Evolutionary conservation across 2,329 filamentous ascomycete genomes (phyloP), one percentile per base, ranked within the genome.

Genomic region (Berkeleyomyces basicola): DNA sequence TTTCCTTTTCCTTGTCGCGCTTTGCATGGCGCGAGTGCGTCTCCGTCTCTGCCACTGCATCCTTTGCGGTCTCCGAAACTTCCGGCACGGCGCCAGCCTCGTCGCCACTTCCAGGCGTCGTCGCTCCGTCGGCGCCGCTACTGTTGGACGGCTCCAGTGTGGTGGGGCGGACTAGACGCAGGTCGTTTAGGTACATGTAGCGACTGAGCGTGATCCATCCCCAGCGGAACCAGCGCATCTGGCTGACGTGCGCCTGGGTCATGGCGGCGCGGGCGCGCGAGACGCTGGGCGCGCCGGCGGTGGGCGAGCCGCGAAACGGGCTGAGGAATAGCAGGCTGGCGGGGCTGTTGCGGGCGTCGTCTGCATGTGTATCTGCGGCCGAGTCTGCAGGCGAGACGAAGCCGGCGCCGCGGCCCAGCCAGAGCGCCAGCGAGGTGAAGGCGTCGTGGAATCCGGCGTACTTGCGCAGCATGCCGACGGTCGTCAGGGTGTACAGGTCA

Each of bases 141-240:
- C 55, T 3, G 55, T 53, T n/a, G 58, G 37, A 37, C 37, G 10
- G n/a, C 51, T 47, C 51, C 5, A 61, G 53, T 9, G 61, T 68
- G 65, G 72, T 69, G 11, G 53, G 59, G 64, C 74, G 74, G 67
- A 81, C 79, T 40, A 82, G 71, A 70, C 78, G 80, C 73, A 99
- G 71, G 72, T 97, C 91, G 73, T 99, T 99, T 40, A 97, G 81
- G 63, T 90, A 81, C 93, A 99, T 97, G 74, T 97, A 99, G 65
- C 93, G 79, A 69, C 90, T 93, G 63, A 96, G 72, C 0, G 82
- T 80, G 70, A 99, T 96, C 90, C 91, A 99, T 2, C 90, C 89
- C 82, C 90, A 97, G 6, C 93, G 83, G 71, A 97, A 99, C 93
- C 93, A 99, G 44, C 88, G 83, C 93, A 99, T 99, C 79, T 99